Base-by-base conservation (phyloP, 2,329 filamentous ascomycete genomes). In the Phyllosticta citriasiana region DNA sequence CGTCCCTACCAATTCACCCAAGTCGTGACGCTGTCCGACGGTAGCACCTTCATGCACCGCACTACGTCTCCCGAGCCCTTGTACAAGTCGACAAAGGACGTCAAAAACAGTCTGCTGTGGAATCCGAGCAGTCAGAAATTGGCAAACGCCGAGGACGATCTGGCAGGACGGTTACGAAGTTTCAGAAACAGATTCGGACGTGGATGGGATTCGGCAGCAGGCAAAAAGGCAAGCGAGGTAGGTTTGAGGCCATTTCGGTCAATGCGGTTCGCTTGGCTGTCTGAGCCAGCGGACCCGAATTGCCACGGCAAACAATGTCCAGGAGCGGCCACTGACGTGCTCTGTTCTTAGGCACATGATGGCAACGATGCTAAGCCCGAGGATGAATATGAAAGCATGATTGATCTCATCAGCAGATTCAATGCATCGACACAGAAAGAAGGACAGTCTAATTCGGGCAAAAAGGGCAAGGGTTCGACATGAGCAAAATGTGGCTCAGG, bases 1-100 rank as follows among this genome's bases (percentile, higher is more conserved):
- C 85, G 92, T 5, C 93, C 94, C 52, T 97, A 97, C 81, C 90
- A 88, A 67, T 97, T 97, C 81, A 97, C 93, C n/a, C 94, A 99
- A 77, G 84, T 99, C 63, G 82, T 99, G 67, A 92, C 91, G 59
- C 87, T 97, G 65, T 90, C 88, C 51, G 94, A 99, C 79, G 94
- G 94, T 68, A 89, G 85, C 70, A 88, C 92, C 63, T 97, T 85
- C 77, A 86, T 88, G 56, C 82, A 86, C 70, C 88, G 88, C 72
- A 92, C 89, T 25, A 91, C 89, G 10, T 89, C 84, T 10, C 89
- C 90, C 0, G 68, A 77, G 24, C 79, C 84, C 7, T 77, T 87
- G 63, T 85, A 86, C 75, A 79, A 79, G 66, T 80, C 77, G 58
- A 82, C 81, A 63, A 95, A 96, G 76, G 94, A 99, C 78, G 89